Base-by-base conservation (phyloP, 495 filamentous ascomycete species). In the Hyaloscypha finlandica region DNA sequence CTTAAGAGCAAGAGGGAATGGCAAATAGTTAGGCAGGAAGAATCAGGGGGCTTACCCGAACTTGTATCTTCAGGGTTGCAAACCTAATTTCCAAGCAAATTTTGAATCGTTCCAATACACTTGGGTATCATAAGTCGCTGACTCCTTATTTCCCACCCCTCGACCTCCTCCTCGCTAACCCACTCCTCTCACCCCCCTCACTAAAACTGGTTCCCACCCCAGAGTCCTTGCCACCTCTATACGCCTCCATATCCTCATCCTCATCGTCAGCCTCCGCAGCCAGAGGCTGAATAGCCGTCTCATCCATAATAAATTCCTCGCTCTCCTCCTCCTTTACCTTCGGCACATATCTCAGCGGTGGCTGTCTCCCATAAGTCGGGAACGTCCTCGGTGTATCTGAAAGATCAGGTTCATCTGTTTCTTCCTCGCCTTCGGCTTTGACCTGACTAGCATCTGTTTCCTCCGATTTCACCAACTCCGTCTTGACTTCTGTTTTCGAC, bases 331-430 rank as follows among this genome's bases (percentile, higher is more conserved):
- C 54, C 61, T 74, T 72, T n/a, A 72, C 61, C 32, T 63, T 69
- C 22, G 70, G 70, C 32, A 57, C 56, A 61, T 76, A 84, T 61
- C 76, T 80, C 39, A 89, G 72, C 6, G 83, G 80, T 53, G 76
- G 70, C 70, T 86, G 84, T 8, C 79, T 76, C 4, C 78, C 78
- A 61, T 81, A 78, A 5, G 82, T 86, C n/a, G 87, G 85, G 63
- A 89, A 89, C 5, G 80, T 82, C 33, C 83, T 74, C 20, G 80
- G 79, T 2, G 79, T 77, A 57, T 77, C 77, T 12, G 82, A 85
- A 2, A 82, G 65, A 59, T 76, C 76, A 16, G 71, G 69, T 20
- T 76, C 74, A 11, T 48, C 42, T 73, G 42, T 70, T 1, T 67
- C 55, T 37, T 81, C 79, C 3, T 61, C 70, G 65, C 79, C 79